Base-by-base conservation (phyloP, 2,329 filamentous ascomycete species). In the Verticillium isaacii region DNA sequence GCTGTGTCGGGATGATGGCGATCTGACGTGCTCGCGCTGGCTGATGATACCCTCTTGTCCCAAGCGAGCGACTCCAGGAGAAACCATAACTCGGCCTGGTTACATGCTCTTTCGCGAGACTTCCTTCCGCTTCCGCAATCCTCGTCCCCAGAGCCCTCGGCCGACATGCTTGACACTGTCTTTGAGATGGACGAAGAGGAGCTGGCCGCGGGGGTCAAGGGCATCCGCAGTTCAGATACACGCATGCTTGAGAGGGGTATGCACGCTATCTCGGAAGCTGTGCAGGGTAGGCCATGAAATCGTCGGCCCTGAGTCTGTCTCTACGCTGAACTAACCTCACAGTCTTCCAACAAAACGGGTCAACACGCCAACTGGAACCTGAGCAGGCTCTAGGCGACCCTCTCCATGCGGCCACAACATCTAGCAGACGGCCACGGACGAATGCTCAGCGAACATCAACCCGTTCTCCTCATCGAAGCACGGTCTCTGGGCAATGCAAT, bases 151-250 rank as follows among this genome's bases (percentile, higher is more conserved):
- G 4, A 23, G 23, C 5, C 19, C 12, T 23, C 45, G 8, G 8
- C n/a, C 19, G 11, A 9, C 14, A 59, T 59, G 58, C 58, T 59
- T 7, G 45, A 59, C 9, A 45, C 58, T 11, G 58, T 59, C n/a
- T 19, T 59, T 32, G 58, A 59, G 8, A 45, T 54, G 34, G 58
- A 54, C 3, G 58, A 59, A 45, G 12, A n/a, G 9, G 32, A 37
- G 14, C 11, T 29, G 14, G 11, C 6, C 17, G 1, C 17, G 29
- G n/a, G 45, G 11, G 8, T 23, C 54, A 17, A 25, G 15, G 2
- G 12, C 25, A 56, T 19, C 12, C 25, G 54, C 7, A 11, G n/a
- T 6, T 41, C 23, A 12, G 34, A 37, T 23, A 32, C 12, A 25
- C 9, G 25, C 25, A n/a, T 56, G 14, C 9, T 37, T 17, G 15